phyloP scores from a whole-genome alignment of 371 early-diverging fungal species.

The Thermomucor indicae-seudaticae region DNA sequence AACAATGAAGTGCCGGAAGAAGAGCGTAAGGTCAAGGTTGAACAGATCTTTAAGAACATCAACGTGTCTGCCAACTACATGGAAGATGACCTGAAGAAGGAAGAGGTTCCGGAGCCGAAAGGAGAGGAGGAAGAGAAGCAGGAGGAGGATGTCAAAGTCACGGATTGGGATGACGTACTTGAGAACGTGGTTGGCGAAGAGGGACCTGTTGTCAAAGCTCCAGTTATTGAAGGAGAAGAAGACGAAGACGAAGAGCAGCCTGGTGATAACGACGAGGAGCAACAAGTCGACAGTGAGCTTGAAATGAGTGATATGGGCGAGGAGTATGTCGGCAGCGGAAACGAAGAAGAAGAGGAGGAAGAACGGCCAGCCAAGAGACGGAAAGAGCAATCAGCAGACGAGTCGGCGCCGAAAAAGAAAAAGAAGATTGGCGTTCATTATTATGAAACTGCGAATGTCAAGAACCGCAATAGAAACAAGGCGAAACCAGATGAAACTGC shows the following conservation, averaged over 20 bases:
- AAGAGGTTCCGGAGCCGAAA: conserved; percentile 32
- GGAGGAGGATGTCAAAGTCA: conserved; percentile 49
- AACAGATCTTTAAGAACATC: conserved; percentile 83
- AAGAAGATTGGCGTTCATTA: conserved; percentile 69
- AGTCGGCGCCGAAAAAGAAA: conserved; percentile 24
- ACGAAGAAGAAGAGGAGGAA: conserved; percentile 32
- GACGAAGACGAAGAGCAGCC: conserved; percentile 19
- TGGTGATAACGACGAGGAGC: conserved; percentile 32
- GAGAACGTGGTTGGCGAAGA: conserved; percentile 76
- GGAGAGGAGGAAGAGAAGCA: conserved; percentile 43
- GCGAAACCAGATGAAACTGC: conserved; percentile 56
- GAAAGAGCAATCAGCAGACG: conserved; percentile 23
- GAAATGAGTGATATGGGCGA: conserved; percentile 51
- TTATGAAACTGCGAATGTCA: conserved; percentile 89
- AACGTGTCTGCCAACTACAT: conserved; percentile 73
- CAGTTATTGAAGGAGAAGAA: conserved; percentile 25
- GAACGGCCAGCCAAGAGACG: conserved; percentile 14
- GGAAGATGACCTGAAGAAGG: conserved; percentile 72
- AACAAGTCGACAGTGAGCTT: conserved; percentile 56
- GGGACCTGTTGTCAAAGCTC: conserved; percentile 37
- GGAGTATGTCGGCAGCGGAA: conserved; percentile 19
- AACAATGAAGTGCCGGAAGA: conserved; percentile 23
- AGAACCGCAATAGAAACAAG: conserved; percentile 86
- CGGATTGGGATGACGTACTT: conserved; percentile 91
- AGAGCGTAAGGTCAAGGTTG: conserved; percentile 52